These are phyloP conservation scores for Naganishia randhawae DNA, from an alignment of 768 basidiomycete genomes.

Conservation along the genomic window DNA sequence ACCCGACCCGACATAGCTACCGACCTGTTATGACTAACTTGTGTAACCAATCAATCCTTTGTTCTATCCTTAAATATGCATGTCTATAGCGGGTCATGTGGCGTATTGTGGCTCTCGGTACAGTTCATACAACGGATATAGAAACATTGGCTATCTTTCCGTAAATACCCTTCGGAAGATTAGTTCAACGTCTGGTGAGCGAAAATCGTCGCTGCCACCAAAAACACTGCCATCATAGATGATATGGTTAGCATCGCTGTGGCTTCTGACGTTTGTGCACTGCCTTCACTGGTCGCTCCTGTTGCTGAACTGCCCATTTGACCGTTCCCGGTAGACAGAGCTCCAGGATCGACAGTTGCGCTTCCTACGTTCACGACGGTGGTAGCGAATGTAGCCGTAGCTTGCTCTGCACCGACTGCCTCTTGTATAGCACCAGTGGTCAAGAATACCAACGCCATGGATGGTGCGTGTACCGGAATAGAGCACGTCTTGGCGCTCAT, in stretches of 20 bases:
- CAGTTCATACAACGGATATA: neutral
- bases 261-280: constrained; percentile 12
- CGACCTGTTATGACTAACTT: too few relatives aligned
- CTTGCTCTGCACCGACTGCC: constrained; percentile 34
- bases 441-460: constrained; percentile 72
- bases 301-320: constrained; percentile 47
- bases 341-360: constrained; percentile 58
- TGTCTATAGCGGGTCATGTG: neutral
- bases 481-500: constrained; percentile 57
- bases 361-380: constrained; percentile 57
- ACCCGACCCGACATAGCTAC: too few relatives aligned
- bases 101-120: neutral
- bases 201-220: neutral
- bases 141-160: neutral
- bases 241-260: neutral
- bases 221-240: neutral
- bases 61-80: too few relatives aligned
- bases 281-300: constrained; percentile 35
- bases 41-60: too few relatives aligned
- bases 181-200: neutral
- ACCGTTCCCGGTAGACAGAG: constrained; percentile 66
- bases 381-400: constrained; percentile 60
- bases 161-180: neutral
- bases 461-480: constrained; percentile 66
- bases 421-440: constrained; percentile 53